Conservation (phyloP, 2,329 filamentous ascomycete genomes). For the Blumeriella jaapii region DNA sequence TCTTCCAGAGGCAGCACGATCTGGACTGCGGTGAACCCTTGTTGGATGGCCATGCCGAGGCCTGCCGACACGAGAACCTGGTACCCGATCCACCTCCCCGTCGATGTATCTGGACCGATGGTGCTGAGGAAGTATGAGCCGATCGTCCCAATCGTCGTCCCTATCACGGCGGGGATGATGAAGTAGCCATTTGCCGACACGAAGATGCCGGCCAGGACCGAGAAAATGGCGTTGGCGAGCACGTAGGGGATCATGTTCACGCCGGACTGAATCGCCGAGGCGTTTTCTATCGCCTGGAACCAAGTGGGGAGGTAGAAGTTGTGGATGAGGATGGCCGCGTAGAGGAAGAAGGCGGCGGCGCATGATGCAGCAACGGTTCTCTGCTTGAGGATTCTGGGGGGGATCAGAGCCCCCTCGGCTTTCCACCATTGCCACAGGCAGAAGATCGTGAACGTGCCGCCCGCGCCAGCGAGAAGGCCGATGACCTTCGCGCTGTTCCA, state of each 20-base stretch:
- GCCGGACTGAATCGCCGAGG: slow-evolving; percentile 32
- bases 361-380: slow-evolving; percentile 16
- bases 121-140: slow-evolving; percentile 35
- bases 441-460: slow-evolving; percentile 25
- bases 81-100: slow-evolving; percentile 44
- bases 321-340: slow-evolving; percentile 22
- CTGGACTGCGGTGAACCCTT: slow-evolving; percentile 31
- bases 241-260: slow-evolving; percentile 34
- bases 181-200: slow-evolving; percentile 34
- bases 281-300: slow-evolving; percentile 28
- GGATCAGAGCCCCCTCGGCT: slow-evolving; percentile 27
- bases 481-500: slow-evolving; percentile 28
- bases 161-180: slow-evolving; percentile 33
- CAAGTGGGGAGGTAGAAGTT: slow-evolving; percentile 27
- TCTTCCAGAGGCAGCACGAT: slow-evolving; percentile 37
- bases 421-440: slow-evolving; percentile 26
- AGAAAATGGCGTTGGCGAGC: slow-evolving; percentile 32
- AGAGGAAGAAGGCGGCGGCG: slow-evolving; percentile 18
- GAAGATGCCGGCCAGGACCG: slow-evolving; percentile 30
- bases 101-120: slow-evolving; percentile 30
- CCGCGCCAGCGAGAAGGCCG: slow-evolving; percentile 27
- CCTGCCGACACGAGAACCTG: slow-evolving; percentile 34
- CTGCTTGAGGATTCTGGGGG: slow-evolving; percentile 28
- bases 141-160: slow-evolving; percentile 28
- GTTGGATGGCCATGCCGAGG: slow-evolving; percentile 20